These are phyloP conservation scores for Sonneratia alba DNA, from an alignment of 345 rosid species.

Conservation along the genomic window DNA sequence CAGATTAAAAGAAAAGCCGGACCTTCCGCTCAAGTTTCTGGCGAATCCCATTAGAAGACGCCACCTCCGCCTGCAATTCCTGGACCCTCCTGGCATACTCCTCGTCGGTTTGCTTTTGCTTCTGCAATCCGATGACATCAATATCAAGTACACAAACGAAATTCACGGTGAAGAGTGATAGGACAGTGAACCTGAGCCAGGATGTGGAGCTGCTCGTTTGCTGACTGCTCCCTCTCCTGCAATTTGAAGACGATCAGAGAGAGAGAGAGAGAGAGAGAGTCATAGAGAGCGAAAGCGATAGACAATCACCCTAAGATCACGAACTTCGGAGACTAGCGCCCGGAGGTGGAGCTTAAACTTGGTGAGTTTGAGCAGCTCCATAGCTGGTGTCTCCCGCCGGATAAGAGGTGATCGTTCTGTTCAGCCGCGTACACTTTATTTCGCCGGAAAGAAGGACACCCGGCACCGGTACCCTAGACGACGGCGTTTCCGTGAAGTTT, in stretches of 20 bases:
- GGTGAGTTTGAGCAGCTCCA: slow-evolving; percentile 77
- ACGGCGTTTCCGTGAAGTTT: no score
- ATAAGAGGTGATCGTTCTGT: neutral
- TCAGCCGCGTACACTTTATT: neutral
- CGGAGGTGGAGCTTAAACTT: slow-evolving; percentile 77
- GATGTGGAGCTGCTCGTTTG: slow-evolving; percentile 36
- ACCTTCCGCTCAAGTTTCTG: slow-evolving; percentile 35
- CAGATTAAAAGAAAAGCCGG: neutral
- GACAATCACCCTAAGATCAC: slow-evolving; percentile 49
- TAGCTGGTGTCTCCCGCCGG: slow-evolving; percentile 15
- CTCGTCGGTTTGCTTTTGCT: slow-evolving; percentile 65
- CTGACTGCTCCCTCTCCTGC: slow-evolving; percentile 52
- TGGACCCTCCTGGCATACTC: slow-evolving; percentile 39
- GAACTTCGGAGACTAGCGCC: slow-evolving; percentile 48
- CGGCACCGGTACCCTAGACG: no score
- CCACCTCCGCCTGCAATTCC: no score
- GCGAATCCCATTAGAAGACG: no score
- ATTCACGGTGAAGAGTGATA: neutral
- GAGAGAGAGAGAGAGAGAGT: slow-evolving; percentile 1
- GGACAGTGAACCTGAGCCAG: slow-evolving; percentile 37
- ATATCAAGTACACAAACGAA: neutral
- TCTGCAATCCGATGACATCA: slow-evolving; percentile 23
- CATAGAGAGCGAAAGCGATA: neutral
- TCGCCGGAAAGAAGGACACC: neutral
- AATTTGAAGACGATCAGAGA: neutral